Percentiles rank a stretch among this genome's conserved stretches.
Conservation (phyloP, 2,329 filamentous ascomycete genomes). For the Cladosporium sp. region DNA sequence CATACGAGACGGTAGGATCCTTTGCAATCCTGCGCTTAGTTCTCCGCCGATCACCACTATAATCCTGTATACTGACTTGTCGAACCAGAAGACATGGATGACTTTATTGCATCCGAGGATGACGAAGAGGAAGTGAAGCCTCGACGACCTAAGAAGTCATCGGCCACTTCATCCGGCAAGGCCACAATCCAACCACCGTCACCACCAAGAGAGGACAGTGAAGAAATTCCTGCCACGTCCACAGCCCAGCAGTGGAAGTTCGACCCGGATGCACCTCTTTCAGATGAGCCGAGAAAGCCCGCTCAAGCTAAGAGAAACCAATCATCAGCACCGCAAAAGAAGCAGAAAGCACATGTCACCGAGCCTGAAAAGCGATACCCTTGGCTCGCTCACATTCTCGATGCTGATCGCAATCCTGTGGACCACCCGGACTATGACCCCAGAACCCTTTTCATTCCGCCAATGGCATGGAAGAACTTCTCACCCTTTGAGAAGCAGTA, state of each 20-base stretch:
- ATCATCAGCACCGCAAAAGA: conserved; percentile 26
- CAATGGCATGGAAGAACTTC: conserved; percentile 72
- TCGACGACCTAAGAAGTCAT: conserved; percentile 56
- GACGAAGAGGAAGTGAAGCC: conserved; percentile 64
- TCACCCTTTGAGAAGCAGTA: conserved; percentile 97
- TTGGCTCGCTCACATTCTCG: conserved; percentile 81
- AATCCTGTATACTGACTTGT: conserved; percentile 14
- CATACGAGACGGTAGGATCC: conserved; percentile 20
- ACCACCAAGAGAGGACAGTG: conserved; percentile 41
- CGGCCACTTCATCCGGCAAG: conserved; percentile 40
- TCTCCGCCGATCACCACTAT: not conserved
- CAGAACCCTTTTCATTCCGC: conserved; percentile 84
- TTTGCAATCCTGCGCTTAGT: conserved; percentile 12
- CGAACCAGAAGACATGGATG: conserved; percentile 60
- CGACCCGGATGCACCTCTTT: conserved; percentile 55
- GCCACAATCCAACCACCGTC: conserved; percentile 36
- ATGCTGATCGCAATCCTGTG: conserved; percentile 75
- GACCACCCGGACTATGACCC: conserved; percentile 87
- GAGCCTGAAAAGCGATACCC: conserved; percentile 83
- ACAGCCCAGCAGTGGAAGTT: conserved; percentile 80
- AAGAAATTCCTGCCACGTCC: conserved; percentile 54
- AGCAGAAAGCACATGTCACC: conserved; percentile 67
- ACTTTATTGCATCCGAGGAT: conserved; percentile 84
- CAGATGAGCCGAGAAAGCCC: conserved; percentile 44
- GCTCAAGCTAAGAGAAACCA: conserved; percentile 29